Conservation (phyloP, 306 rosid genomes). For the Acacia melanoxylon region DNA sequence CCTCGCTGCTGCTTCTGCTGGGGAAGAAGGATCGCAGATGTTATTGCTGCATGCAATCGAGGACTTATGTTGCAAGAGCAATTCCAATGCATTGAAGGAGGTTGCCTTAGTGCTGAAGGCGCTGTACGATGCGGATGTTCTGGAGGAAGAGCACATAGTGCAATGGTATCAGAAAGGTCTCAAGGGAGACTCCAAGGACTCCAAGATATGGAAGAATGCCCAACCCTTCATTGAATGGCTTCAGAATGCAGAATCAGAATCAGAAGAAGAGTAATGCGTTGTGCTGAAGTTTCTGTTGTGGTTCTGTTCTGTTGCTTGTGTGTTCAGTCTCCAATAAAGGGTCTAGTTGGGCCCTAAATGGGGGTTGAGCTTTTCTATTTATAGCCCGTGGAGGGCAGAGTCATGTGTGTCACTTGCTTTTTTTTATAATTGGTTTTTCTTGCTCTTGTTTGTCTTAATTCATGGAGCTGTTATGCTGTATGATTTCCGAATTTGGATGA, state of each 20-base stretch:
- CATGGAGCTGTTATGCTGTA: background rate
- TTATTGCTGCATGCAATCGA: slow-evolving; percentile 47
- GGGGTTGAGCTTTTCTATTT: slow-evolving; percentile 1
- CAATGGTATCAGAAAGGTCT: slow-evolving; percentile 57
- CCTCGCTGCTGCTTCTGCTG: slow-evolving; percentile 47
- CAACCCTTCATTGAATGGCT: slow-evolving; percentile 62
- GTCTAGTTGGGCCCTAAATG: slow-evolving; percentile 13
- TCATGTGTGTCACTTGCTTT: background rate
- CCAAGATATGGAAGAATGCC: slow-evolving; percentile 59
- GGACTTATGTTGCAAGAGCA: slow-evolving; percentile 40
- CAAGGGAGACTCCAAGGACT: slow-evolving; percentile 44
- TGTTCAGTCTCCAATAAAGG: slow-evolving; percentile 34
- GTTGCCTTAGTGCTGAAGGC: slow-evolving; percentile 58
- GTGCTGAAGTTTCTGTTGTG: background rate
- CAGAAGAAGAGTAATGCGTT: slow-evolving; percentile 48
- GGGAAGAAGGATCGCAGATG: slow-evolving; percentile 45
- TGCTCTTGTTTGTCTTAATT: background rate
- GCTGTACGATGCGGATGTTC: slow-evolving; percentile 55
- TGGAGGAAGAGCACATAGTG: slow-evolving; percentile 57
- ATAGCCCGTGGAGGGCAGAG: background rate
- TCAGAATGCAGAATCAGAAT: slow-evolving; percentile 69
- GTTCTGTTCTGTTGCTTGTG: slow-evolving; percentile 8
- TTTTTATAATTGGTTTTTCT: background rate
- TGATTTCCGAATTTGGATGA: background rate
- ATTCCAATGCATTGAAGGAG: slow-evolving; percentile 48